These are phyloP conservation scores for Penicillium fimorum DNA, from an alignment of 495 filamentous ascomycete species.

Conservation along the genomic window DNA sequence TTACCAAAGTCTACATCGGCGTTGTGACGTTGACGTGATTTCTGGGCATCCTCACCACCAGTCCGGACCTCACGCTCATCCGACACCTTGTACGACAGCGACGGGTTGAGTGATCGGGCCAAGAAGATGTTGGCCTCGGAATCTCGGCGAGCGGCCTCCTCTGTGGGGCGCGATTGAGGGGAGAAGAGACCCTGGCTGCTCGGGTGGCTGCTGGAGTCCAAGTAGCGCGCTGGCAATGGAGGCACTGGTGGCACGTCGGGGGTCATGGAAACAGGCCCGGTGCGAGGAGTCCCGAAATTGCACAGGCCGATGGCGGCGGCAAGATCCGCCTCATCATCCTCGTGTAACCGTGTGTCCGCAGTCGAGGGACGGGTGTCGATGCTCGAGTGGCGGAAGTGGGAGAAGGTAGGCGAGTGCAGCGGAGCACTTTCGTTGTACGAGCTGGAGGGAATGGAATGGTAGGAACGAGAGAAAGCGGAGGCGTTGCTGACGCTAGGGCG, in stretches of 20 bases:
- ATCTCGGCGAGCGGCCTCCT: conserved; percentile 39
- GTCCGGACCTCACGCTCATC: conserved; percentile 45
- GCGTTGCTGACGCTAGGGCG: conserved; percentile 57
- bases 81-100: conserved; percentile 50
- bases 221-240: conserved; percentile 63
- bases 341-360: conserved; percentile 55
- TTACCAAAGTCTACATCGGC: conserved; percentile 79
- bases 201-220: conserved; percentile 37
- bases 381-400: conserved; percentile 53
- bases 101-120: conserved; percentile 46
- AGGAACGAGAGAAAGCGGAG: conserved; percentile 76
- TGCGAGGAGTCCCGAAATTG: conserved; percentile 81
- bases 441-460: conserved; percentile 70
- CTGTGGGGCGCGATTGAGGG: conserved; percentile 31
- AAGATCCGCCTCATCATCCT: conserved; percentile 64
- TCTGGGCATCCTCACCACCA: conserved; percentile 33
- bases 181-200: conserved; percentile 27
- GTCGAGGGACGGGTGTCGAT: conserved; percentile 61
- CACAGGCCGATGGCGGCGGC: conserved; percentile 92
- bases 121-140: conserved; percentile 40
- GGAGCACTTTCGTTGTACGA: conserved; percentile 48
- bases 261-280: conserved; percentile 65
- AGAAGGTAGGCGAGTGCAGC: conserved; percentile 47
- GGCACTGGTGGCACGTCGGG: conserved; percentile 84
- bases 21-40: conserved; percentile 52